Base-by-base conservation (phyloP, 2,329 filamentous ascomycete genomes). In the Pseudogymnoascus sp. region DNA sequence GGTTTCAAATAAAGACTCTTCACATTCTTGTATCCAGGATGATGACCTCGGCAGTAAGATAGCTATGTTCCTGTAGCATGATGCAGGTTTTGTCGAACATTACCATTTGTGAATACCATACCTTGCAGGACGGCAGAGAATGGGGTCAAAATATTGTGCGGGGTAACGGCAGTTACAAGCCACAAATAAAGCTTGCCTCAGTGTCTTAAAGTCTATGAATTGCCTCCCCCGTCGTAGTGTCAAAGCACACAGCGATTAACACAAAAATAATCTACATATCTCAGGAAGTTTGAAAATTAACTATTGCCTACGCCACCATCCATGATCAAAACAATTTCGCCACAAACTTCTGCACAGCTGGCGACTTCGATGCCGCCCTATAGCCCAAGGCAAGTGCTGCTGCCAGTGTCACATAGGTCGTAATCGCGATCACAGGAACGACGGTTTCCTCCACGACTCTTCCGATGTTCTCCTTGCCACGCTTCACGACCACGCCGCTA, bases 371-470 rank as follows among this genome's bases (percentile, higher is more conserved):
- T 33, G 28, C 28, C 25, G 49, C 49, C 49, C 11, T 55, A 4
- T 7, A 55, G 49, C 49, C 49, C 3, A 19, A 4, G 16, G 49
- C 35, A 55, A 60, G 38, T 30, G 58, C 58, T 60, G 22, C 58
- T 2, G 58, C 58, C 58, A 60, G 30, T 25, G 58, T 30, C 14
- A 41, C 38, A 25, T 38, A 38, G 8, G 42, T 63, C n/a, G 67
- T 59, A 28, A 67, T 60, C 38, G 63, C 39, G 11, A 41, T 62
- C 39, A 68, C 67, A 2, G 66, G 67, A 28, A 77, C 63, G 5
- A 71, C 65, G 3, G 69, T 71, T 62, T 76, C 73, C 64, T 78
- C 76, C 9, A 71, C 66, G 0, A 75, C 72, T 28, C 74, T 70
- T 3, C 69, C 67, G 28, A 76, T 66, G 16, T 69, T 72, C 2